Percentiles rank a stretch among this genome's conserved stretches.
phyloP scores from a whole-genome alignment of 345 rosid genomes.

The Orychophragmus violaceus region DNA sequence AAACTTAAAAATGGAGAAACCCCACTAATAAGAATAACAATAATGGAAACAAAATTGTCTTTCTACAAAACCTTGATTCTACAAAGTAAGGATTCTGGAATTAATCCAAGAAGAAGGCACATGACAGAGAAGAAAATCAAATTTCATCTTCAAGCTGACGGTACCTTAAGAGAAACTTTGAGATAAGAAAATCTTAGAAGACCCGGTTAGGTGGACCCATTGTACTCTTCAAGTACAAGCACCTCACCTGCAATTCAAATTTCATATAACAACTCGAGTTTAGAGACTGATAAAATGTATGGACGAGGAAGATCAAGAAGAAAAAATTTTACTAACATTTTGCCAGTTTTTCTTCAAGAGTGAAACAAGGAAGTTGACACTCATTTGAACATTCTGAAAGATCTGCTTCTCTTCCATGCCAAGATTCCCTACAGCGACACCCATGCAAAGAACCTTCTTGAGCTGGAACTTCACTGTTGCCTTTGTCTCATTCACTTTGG shows the following conservation, averaged over 20 bases:
- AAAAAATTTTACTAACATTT: slow-evolving; percentile 37
- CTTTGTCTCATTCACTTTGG: slow-evolving; percentile 72
- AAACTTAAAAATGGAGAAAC: neutral
- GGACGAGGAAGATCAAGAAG: neutral
- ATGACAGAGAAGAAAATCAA: slow-evolving; percentile 3
- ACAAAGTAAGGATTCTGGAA: slow-evolving; percentile 1
- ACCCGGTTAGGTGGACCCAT: slow-evolving; percentile 66
- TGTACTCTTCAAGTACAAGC: slow-evolving; percentile 69
- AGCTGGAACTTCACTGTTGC: slow-evolving; percentile 76
- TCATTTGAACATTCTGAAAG: slow-evolving; percentile 77
- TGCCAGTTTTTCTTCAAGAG: slow-evolving; percentile 85
- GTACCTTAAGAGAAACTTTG: neutral
- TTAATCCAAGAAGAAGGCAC: neutral
- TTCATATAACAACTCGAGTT: neutral
- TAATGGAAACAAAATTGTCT: slow-evolving; percentile 3
- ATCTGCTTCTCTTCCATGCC: slow-evolving; percentile 78
- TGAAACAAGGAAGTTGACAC: slow-evolving; percentile 72
- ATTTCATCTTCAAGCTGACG: neutral
- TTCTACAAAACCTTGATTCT: slow-evolving; percentile 6
- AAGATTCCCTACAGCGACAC: slow-evolving; percentile 70
- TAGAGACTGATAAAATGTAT: neutral
- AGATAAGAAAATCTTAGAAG: slow-evolving; percentile 31
- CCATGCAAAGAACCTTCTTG: slow-evolving; percentile 83
- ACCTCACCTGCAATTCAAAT: slow-evolving; percentile 47
- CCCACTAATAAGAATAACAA: neutral